Evolutionary conservation across 768 basidiomycete genomes (phyloP).

Genomic region (Trametes cingulata): DNA sequence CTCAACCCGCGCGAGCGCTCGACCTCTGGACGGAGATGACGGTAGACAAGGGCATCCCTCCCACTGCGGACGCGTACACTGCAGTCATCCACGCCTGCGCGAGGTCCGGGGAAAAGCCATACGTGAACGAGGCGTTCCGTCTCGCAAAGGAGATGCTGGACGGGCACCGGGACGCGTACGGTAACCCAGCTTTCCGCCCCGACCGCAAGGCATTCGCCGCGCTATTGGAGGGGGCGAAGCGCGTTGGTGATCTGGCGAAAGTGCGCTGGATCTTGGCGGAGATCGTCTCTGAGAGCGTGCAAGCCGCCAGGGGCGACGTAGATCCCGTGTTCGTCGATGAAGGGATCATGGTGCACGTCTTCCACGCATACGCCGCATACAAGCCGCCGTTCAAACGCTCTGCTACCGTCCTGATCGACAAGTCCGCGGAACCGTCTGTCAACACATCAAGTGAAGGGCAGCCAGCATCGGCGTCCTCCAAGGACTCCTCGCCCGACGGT

Average conservation of each 20-base stretch:
- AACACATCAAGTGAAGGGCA: neutral
- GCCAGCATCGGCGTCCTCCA: neutral
- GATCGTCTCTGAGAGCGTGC: slow-evolving; percentile 51
- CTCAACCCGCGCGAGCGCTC: slow-evolving; percentile 87
- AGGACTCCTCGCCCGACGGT: slow-evolving; percentile 3
- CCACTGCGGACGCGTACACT: slow-evolving; percentile 71
- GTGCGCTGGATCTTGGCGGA: slow-evolving; percentile 92
- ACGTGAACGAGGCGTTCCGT: slow-evolving; percentile 81
- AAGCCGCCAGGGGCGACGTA: slow-evolving; percentile 25
- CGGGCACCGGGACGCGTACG: slow-evolving; percentile 63
- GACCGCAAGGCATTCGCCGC: slow-evolving; percentile 73
- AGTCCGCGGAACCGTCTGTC: neutral
- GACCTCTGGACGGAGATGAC: slow-evolving; percentile 96
- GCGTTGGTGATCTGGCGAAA: slow-evolving; percentile 78
- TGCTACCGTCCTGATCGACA: slow-evolving; percentile 45
- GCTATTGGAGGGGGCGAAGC: slow-evolving; percentile 87
- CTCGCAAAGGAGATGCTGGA: slow-evolving; percentile 88
- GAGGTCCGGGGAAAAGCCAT: slow-evolving; percentile 56
- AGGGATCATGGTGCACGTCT: slow-evolving; percentile 77
- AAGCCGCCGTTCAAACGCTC: slow-evolving; percentile 64
- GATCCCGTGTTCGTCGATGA: slow-evolving; percentile 51
- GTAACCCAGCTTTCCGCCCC: slow-evolving; percentile 57
- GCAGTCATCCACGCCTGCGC: slow-evolving; percentile 85
- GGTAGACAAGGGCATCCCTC: slow-evolving; percentile 59
- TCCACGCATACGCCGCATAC: slow-evolving; percentile 87